phyloP scores from a whole-genome alignment of 768 basidiomycete genomes.

The Lenzites betulinus region DNA sequence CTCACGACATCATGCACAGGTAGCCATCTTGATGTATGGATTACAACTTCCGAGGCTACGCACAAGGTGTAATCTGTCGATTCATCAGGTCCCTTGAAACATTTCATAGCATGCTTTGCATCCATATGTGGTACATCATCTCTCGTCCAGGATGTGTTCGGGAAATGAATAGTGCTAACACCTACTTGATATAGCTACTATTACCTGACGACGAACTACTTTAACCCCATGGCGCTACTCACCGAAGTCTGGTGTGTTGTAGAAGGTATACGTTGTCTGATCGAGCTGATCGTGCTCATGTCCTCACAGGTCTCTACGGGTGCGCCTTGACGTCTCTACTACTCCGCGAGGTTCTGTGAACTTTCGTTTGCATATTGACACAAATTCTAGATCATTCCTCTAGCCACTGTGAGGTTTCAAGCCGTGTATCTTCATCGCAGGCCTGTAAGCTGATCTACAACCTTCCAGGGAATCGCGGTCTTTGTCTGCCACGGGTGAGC shows the following conservation, averaged over 20 bases:
- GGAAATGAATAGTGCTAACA: too few relatives aligned
- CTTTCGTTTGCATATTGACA: too few relatives aligned
- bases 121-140: background rate
- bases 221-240: conserved; percentile 1
- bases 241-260: background rate
- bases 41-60: background rate
- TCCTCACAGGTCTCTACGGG: background rate
- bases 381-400: background rate
- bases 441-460: background rate
- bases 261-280: background rate
- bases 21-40: background rate
- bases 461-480: background rate
- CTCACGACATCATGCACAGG: background rate
- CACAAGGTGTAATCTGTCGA: too few relatives aligned
- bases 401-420: background rate
- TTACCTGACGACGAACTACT: conserved; percentile 7
- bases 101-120: conserved; percentile 1
- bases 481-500: conserved; percentile 8
- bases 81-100: background rate
- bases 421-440: background rate
- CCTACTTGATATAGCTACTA: background rate
- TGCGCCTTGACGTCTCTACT: background rate
- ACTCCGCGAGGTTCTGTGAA: too few relatives aligned
- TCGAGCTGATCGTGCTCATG: background rate
- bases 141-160: background rate